Evolutionary conservation across 345 rosid species (phyloP).

Genomic region (Trapa incisa): DNA sequence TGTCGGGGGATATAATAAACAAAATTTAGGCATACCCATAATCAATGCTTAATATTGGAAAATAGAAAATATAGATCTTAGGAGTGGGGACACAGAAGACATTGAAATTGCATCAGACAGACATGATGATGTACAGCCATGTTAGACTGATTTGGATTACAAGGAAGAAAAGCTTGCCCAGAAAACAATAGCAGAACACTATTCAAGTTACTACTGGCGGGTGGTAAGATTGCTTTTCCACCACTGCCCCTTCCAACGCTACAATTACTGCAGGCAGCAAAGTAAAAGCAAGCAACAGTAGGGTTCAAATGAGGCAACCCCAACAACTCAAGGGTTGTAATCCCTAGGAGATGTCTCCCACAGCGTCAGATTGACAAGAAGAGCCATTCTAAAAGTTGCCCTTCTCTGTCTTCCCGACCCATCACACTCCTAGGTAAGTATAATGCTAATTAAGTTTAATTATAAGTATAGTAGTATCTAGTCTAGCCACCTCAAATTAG

Average conservation of each 20-base stretch:
- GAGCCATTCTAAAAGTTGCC: too few relatives aligned
- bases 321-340: background rate
- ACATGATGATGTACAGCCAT: background rate
- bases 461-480: too few relatives aligned
- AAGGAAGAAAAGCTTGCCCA: background rate
- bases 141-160: background rate
- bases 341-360: too few relatives aligned
- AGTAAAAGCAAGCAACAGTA: background rate
- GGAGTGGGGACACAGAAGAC: background rate
- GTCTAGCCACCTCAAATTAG: too few relatives aligned
- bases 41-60: too few relatives aligned
- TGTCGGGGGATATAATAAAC: too few relatives aligned
- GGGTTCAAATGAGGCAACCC: background rate
- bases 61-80: too few relatives aligned
- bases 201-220: conserved; percentile 3
- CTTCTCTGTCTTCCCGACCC: too few relatives aligned
- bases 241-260: conserved; percentile 4
- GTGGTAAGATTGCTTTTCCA: conserved; percentile 9
- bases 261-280: background rate
- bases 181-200: background rate
- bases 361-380: too few relatives aligned
- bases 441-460: too few relatives aligned
- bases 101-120: background rate
- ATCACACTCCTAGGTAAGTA: too few relatives aligned
- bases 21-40: too few relatives aligned